Evolutionary conservation across 352 stramenopile genomes (phyloP).

Genomic region (Phytophthora vignae): DNA sequence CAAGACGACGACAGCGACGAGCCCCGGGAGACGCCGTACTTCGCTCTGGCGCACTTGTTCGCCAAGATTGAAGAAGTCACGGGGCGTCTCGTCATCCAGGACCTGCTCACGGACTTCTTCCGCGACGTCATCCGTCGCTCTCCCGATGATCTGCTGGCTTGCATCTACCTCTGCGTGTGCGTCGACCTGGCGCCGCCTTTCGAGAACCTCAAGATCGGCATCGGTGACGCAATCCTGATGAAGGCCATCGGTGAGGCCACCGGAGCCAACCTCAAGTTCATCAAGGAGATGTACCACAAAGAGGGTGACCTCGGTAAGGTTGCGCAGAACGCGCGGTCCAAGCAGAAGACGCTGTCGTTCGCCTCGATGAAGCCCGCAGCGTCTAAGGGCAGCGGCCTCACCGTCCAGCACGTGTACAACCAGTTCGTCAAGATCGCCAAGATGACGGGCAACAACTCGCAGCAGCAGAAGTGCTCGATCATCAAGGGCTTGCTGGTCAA

Average conservation of each 20-base stretch:
- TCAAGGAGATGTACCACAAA: constrained; percentile 97
- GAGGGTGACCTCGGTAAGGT: constrained; percentile 98
- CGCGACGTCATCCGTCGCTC: constrained; percentile 75
- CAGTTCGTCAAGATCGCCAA: constrained; percentile 94
- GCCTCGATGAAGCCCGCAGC: constrained; percentile 66
- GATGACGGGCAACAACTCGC: constrained; percentile 95
- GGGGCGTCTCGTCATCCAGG: constrained; percentile 84
- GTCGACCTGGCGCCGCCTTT: constrained; percentile 95
- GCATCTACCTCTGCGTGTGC: constrained; percentile 92
- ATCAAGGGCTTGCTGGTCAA: constrained; percentile 98
- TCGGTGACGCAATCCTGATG: constrained; percentile 98
- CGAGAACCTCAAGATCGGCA: constrained; percentile 98
- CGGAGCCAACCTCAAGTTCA: constrained; percentile 90
- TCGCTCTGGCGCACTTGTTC: constrained; percentile 73
- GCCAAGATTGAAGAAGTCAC: constrained; percentile 80
- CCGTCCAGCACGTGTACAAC: constrained; percentile 86
- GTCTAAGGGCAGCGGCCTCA: constrained; percentile 81
- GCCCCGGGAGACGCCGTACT: constrained; percentile 53
- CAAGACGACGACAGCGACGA: constrained; percentile 21
- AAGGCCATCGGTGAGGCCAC: constrained; percentile 97
- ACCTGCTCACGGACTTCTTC: constrained; percentile 90
- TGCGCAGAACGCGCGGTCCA: constrained; percentile 93
- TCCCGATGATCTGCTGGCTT: constrained; percentile 87
- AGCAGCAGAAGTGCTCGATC: constrained; percentile 97
- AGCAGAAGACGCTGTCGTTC: constrained; percentile 94